These are phyloP conservation scores for Aspergillus ibericus DNA, from an alignment of 2,329 filamentous ascomycete genomes.

Conservation along the genomic window DNA sequence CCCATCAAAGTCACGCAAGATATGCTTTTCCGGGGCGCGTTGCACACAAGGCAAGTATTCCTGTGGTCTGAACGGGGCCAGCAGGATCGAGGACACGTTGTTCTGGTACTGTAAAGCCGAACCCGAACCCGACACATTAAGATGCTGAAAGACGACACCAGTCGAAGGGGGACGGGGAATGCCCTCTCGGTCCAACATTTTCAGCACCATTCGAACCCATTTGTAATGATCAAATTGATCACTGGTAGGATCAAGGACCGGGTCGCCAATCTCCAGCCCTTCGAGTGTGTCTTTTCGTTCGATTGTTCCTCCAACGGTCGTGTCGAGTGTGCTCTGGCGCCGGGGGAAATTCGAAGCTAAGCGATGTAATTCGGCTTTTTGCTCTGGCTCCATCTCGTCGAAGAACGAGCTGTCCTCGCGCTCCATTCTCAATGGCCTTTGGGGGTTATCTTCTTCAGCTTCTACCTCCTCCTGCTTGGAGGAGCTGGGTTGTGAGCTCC, in stretches of 20 bases:
- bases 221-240: slow-evolving; percentile 56
- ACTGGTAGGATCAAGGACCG: slow-evolving; percentile 53
- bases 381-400: slow-evolving; percentile 28
- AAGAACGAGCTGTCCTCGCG: slow-evolving; percentile 23
- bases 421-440: slow-evolving; percentile 14
- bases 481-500: slow-evolving; percentile 15
- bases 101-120: slow-evolving; percentile 67
- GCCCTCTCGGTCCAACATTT: slow-evolving; percentile 56
- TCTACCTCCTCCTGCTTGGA: slow-evolving; percentile 14
- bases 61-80: slow-evolving; percentile 58
- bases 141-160: slow-evolving; percentile 64
- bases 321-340: slow-evolving; percentile 18
- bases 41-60: slow-evolving; percentile 52
- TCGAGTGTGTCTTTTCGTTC: slow-evolving; percentile 36
- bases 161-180: slow-evolving; percentile 53
- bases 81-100: slow-evolving; percentile 61
- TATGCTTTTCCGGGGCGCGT: slow-evolving; percentile 54
- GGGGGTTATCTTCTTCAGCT: slow-evolving; percentile 13
- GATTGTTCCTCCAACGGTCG: slow-evolving; percentile 20
- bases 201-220: slow-evolving; percentile 52
- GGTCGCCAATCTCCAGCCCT: slow-evolving; percentile 46
- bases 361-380: slow-evolving; percentile 27
- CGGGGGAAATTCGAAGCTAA: slow-evolving; percentile 33
- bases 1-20: slow-evolving; percentile 56
- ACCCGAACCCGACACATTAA: slow-evolving; percentile 67